These are phyloP conservation scores for Monosporozyma siamensis DNA, from an alignment of 805 yeast species.

Conservation along the genomic window DNA sequence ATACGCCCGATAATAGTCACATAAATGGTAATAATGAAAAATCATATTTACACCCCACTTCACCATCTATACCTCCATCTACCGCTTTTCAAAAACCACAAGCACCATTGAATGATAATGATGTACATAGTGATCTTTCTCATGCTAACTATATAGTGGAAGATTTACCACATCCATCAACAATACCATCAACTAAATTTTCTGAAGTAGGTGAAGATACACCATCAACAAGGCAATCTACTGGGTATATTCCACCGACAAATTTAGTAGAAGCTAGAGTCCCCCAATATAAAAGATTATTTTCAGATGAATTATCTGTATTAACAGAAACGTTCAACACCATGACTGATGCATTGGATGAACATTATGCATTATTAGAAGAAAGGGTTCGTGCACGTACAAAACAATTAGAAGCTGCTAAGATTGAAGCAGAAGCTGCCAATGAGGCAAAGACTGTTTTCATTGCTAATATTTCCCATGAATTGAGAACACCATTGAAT, in stretches of 20 bases:
- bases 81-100: neutral
- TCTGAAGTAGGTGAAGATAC: slow-evolving; percentile 4
- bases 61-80: neutral
- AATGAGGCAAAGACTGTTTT: slow-evolving; percentile 94
- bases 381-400: slow-evolving; percentile 84
- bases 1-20: neutral
- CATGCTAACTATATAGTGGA: slow-evolving; percentile 1
- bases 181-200: neutral
- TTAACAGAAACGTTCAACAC: slow-evolving; percentile 81
- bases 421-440: slow-evolving; percentile 85
- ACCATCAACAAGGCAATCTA: slow-evolving; percentile 13
- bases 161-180: slow-evolving; percentile 4
- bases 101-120: neutral
- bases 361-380: slow-evolving; percentile 77
- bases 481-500: slow-evolving; percentile 87
- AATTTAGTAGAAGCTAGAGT: slow-evolving; percentile 34
- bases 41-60: neutral
- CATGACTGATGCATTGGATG: slow-evolving; percentile 80
- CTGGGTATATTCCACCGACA: slow-evolving; percentile 24
- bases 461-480: slow-evolving; percentile 88
- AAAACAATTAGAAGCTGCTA: slow-evolving; percentile 78
- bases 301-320: slow-evolving; percentile 80
- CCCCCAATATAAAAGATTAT: slow-evolving; percentile 41
- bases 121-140: neutral
- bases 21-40: neutral